Base-by-base conservation (phyloP, 2,329 filamentous ascomycete genomes). In the Penicillium sp. region DNA sequence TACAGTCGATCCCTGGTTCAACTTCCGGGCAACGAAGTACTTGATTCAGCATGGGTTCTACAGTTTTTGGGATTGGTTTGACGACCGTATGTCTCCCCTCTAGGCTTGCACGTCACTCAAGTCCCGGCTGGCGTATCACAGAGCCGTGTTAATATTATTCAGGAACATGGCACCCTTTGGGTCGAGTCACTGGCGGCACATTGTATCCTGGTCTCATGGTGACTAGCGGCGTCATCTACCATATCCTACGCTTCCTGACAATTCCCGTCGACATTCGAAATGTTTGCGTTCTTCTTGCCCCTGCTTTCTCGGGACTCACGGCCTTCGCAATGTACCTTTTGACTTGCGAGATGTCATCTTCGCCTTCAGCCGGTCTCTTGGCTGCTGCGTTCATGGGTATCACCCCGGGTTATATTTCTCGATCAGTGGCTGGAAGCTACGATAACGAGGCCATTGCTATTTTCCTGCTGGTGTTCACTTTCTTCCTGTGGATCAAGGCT, bases 11-110 rank as follows among this genome's bases (percentile, higher is more conserved):
- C 92, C 92, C 23, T 98, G 92, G 92, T 98, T 98, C 74, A 98
- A 98, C 70, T 98, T 98, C 70, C 79, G 92, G 67, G 92, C 92
- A 52, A 96, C 92, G 39, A 96, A 96, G 70, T 96, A 98, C 61
- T 79, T 98, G 39, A 86, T 98, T 39, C 79, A 90, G 61, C 80
- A 98, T 80, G 92, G 92, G 57, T 96, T 98, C 72, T 93, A 95
- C 68, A 88, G 85, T 67, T 98, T 98, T 66, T 98, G 92, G 92
- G 90, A 98, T 67, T 98, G 92, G 92, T 98, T 98, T 62, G 92
- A 98, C 69, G 92, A 98, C 74, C 82, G 92, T 82, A 73, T 48
- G 78, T 63, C 39, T 39, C 35, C 33, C 30, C 20, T 10, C 10
- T 13, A n/a, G 20, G 26, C 32, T 46, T 44, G 41, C 37, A 41